Evolutionary conservation across 148 eudicot species (phyloP).

Genomic region (Diospyros kaki): DNA sequence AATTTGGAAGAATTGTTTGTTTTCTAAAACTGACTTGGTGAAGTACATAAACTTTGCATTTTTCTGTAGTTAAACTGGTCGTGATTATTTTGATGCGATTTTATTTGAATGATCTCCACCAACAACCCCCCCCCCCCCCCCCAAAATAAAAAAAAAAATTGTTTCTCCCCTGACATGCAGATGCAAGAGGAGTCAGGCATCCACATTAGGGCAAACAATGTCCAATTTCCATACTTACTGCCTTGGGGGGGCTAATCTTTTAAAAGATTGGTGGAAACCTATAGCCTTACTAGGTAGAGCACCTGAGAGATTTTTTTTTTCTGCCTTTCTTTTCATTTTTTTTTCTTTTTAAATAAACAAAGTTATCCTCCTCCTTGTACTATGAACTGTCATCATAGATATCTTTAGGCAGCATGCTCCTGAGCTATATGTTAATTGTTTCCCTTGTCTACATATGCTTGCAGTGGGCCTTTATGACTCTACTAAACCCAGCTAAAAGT

Average conservation of each 20-base stretch:
- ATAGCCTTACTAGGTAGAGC: background rate
- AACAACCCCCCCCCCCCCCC: too few relatives aligned
- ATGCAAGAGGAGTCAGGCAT: background rate
- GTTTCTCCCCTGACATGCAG: too few relatives aligned
- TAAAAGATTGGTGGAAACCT: background rate
- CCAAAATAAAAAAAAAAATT: too few relatives aligned
- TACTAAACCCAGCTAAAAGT: slow-evolving; percentile 44
- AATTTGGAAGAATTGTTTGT: background rate
- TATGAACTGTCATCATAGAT: background rate
- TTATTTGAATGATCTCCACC: background rate
- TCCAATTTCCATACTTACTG: background rate
- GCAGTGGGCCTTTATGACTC: slow-evolving; percentile 62
- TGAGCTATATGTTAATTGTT: slow-evolving; percentile 5
- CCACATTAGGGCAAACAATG: background rate
- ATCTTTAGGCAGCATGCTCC: background rate
- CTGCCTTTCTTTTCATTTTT: background rate
- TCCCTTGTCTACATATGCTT: slow-evolving; percentile 4
- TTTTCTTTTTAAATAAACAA: background rate
- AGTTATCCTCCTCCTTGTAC: background rate
- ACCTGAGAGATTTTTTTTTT: background rate
- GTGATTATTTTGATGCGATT: background rate
- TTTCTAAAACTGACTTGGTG: background rate
- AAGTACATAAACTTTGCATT: background rate
- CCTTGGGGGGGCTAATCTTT: background rate
- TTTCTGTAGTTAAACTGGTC: background rate